A percentile compares a stretch with the other conserved stretches of the same genome.
Evolutionary conservation across 768 basidiomycete species (phyloP).

Genomic region (Agaricus subrufescens): DNA sequence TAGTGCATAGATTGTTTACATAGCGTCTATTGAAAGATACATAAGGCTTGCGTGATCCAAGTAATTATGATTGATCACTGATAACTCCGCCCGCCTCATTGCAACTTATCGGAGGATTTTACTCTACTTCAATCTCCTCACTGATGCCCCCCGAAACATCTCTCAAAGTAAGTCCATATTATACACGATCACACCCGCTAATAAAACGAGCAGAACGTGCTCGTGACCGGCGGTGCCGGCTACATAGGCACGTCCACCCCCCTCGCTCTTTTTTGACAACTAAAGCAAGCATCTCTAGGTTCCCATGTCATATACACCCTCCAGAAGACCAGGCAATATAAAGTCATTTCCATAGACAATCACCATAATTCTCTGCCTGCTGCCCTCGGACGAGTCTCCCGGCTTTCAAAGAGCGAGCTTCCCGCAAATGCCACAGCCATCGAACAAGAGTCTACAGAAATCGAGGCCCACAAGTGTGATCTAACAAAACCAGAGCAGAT

Average conservation of each 20-base stretch:
- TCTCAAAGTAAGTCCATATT: slow-evolving; percentile 41
- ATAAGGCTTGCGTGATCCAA: slow-evolving; percentile 18
- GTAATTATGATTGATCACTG: slow-evolving; percentile 18
- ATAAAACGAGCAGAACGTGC: slow-evolving; percentile 30
- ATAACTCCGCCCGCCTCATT: slow-evolving; percentile 14
- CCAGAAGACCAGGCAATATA: slow-evolving; percentile 83
- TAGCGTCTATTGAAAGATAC: neutral
- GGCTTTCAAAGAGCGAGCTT: slow-evolving; percentile 74
- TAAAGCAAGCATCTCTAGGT: slow-evolving; percentile 40
- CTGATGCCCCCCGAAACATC: slow-evolving; percentile 16
- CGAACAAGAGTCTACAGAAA: slow-evolving; percentile 68
- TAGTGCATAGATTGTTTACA: neutral
- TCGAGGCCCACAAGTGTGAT: slow-evolving; percentile 70
- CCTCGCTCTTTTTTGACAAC: neutral
- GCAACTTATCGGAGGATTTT: slow-evolving; percentile 3
- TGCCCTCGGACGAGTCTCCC: slow-evolving; percentile 70
- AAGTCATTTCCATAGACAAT: slow-evolving; percentile 94
- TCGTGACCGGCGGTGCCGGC: slow-evolving; percentile 70
- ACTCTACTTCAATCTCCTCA: neutral
- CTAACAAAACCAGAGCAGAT: slow-evolving; percentile 71
- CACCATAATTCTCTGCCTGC: slow-evolving; percentile 84
- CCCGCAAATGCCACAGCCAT: slow-evolving; percentile 57
- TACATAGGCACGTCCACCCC: slow-evolving; percentile 66
- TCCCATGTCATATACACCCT: slow-evolving; percentile 90
- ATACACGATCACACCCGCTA: slow-evolving; percentile 15